Evolutionary conservation across 2,329 filamentous ascomycete species (phyloP).

Genomic region (Hymenoscyphus albidus): DNA sequence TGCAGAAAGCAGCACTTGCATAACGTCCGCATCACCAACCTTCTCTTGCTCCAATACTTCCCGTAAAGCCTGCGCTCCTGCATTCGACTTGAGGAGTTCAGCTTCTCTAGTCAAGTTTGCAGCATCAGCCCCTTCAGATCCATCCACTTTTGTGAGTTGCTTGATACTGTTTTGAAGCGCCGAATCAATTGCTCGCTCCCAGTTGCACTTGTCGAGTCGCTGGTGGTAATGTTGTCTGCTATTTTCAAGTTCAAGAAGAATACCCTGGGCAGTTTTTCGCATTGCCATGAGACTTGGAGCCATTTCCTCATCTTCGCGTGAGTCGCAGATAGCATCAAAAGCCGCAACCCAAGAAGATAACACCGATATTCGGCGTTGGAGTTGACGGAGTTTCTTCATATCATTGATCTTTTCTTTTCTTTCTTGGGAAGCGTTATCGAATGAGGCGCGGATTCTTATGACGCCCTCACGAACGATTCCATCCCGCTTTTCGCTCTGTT

Average conservation of each 20-base stretch:
- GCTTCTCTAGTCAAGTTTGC: slow-evolving; percentile 74
- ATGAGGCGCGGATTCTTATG: slow-evolving; percentile 73
- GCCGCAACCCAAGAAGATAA: slow-evolving; percentile 91
- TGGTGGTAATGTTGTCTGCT: slow-evolving; percentile 90
- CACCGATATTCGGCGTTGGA: slow-evolving; percentile 79
- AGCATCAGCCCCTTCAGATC: slow-evolving; percentile 62
- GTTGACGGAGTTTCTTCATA: slow-evolving; percentile 77
- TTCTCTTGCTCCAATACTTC: slow-evolving; percentile 83
- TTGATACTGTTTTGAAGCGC: slow-evolving; percentile 81
- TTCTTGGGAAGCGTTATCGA: slow-evolving; percentile 73
- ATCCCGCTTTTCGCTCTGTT: slow-evolving; percentile 83
- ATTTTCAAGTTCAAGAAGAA: slow-evolving; percentile 82
- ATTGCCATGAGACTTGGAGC: slow-evolving; percentile 68
- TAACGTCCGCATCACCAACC: slow-evolving; percentile 67
- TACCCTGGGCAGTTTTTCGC: slow-evolving; percentile 83
- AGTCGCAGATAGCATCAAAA: slow-evolving; percentile 78
- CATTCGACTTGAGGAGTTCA: slow-evolving; percentile 78
- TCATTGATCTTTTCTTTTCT: slow-evolving; percentile 73
- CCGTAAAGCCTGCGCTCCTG: slow-evolving; percentile 72
- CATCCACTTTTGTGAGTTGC: slow-evolving; percentile 71
- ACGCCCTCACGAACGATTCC: slow-evolving; percentile 72
- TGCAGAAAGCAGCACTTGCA: slow-evolving; percentile 80
- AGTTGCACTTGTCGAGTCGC: slow-evolving; percentile 72
- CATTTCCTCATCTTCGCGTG: slow-evolving; percentile 65
- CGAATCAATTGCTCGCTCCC: slow-evolving; percentile 84